Evolutionary conservation across 768 basidiomycete species (phyloP).

Genomic region (Lactifluus pinguis): DNA sequence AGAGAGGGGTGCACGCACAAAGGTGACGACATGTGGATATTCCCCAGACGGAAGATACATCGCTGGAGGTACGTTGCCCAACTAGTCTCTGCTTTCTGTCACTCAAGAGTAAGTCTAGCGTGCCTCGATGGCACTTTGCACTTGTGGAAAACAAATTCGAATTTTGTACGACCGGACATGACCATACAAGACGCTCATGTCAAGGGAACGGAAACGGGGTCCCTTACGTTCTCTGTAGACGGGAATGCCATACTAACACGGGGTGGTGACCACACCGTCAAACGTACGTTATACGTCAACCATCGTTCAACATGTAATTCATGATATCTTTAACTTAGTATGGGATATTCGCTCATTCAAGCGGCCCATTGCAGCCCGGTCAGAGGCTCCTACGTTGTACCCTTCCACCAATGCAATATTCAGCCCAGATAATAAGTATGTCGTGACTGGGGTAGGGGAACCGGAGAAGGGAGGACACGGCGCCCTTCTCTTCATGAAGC

Average conservation of each 20-base stretch:
- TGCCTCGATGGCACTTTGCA: slow-evolving; percentile 90
- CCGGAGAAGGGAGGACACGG: slow-evolving; percentile 60
- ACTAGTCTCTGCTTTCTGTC: background rate
- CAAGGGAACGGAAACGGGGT: slow-evolving; percentile 81
- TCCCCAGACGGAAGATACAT: slow-evolving; percentile 86
- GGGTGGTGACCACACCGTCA: slow-evolving; percentile 93
- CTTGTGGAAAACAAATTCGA: slow-evolving; percentile 87
- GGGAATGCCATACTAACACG: slow-evolving; percentile 77
- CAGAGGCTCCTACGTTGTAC: slow-evolving; percentile 67
- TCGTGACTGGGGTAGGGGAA: slow-evolving; percentile 77
- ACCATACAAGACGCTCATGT: slow-evolving; percentile 79
- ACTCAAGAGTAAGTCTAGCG: slow-evolving; percentile 35
- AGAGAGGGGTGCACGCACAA: slow-evolving; percentile 88
- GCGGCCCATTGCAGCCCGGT: slow-evolving; percentile 68
- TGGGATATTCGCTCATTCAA: slow-evolving; percentile 93
- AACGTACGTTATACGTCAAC: slow-evolving; percentile 49
- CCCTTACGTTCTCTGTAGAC: slow-evolving; percentile 83
- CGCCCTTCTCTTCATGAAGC: slow-evolving; percentile 62
- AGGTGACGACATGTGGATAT: slow-evolving; percentile 80
- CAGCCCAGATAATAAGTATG: slow-evolving; percentile 86
- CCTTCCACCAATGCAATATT: slow-evolving; percentile 91
- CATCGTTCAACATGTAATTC: background rate
- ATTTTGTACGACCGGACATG: slow-evolving; percentile 87
- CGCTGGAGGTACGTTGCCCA: slow-evolving; percentile 62
- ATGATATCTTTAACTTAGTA: slow-evolving; percentile 38